Evolutionary conservation across 495 filamentous ascomycete species (phyloP).

Genomic region (Lasiosphaeris hirsuta): DNA sequence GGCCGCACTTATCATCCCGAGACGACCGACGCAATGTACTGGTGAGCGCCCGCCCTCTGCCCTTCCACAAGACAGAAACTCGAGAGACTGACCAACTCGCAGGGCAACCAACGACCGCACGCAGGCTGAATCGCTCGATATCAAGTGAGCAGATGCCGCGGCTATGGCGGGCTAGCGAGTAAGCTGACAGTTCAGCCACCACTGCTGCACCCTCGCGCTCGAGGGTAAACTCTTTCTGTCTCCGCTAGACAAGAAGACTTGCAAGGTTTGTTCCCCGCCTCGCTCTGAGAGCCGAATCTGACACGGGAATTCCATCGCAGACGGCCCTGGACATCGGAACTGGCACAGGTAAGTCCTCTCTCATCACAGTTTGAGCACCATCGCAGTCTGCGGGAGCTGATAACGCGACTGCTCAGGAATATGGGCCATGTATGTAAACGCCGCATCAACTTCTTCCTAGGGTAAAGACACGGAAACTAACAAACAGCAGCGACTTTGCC

Average conservation of each 20-base stretch:
- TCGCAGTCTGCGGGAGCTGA: constrained; percentile 38
- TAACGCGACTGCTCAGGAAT: constrained; percentile 65
- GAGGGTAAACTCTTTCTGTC: constrained; percentile 56
- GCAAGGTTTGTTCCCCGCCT: constrained; percentile 3
- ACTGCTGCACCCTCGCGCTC: constrained; percentile 38
- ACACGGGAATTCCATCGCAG: not conserved
- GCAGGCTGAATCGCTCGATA: constrained; percentile 40
- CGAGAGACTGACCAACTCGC: not conserved
- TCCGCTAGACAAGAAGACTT: constrained; percentile 43
- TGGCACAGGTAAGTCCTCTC: not conserved
- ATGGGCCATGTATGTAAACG: constrained; percentile 37
- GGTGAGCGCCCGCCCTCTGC: constrained; percentile 14
- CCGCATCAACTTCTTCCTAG: not conserved
- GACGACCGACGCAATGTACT: constrained; percentile 28
- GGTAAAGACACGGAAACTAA: not conserved
- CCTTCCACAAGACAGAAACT: not conserved
- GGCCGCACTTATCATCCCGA: constrained; percentile 39
- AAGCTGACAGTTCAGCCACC: constrained; percentile 26
- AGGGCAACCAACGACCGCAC: constrained; percentile 40
- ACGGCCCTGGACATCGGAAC: constrained; percentile 3
- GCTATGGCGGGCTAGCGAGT: no score
- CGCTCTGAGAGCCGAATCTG: not conserved
- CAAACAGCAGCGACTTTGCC: constrained; percentile 29
- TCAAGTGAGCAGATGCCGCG: constrained; percentile 24
- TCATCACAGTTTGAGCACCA: not conserved